These are phyloP conservation scores for Rubia occidens DNA, from an alignment of 305 asterid genomes.

Conservation along the genomic window DNA sequence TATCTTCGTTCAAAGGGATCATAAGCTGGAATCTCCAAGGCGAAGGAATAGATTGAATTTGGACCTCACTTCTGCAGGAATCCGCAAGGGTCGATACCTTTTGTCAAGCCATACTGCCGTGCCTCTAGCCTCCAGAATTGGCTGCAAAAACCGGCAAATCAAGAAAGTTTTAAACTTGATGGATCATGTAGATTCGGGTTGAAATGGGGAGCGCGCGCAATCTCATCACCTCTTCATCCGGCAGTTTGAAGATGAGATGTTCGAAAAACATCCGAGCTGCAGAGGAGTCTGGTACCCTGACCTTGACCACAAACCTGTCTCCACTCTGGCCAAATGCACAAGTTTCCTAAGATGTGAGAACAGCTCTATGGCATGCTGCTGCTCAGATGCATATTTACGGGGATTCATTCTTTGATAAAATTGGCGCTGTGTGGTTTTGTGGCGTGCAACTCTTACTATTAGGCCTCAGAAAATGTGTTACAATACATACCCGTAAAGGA, in stretches of 20 bases:
- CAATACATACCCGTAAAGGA: conserved; percentile 61
- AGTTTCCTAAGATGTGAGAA: not conserved
- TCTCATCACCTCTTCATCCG: conserved; percentile 29
- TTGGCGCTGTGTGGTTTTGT: too few species aligned
- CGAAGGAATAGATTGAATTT: conserved; percentile 56
- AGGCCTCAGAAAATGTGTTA: not conserved
- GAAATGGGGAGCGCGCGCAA: not conserved
- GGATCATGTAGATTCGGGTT: not conserved
- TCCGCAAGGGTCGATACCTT: conserved; percentile 72
- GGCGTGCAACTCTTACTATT: too few species aligned
- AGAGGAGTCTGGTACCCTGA: conserved; percentile 26
- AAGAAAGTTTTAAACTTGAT: not conserved
- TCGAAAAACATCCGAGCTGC: conserved; percentile 35
- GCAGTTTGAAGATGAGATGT: conserved; percentile 36
- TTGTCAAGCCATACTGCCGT: conserved; percentile 86
- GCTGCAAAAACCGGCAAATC: conserved; percentile 32
- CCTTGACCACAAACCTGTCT: conserved; percentile 36
- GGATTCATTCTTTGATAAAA: too few species aligned
- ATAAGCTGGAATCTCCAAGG: conserved; percentile 34
- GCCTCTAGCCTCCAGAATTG: conserved; percentile 69
- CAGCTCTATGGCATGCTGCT: too few species aligned
- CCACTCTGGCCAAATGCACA: conserved; percentile 28
- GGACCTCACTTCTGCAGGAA: conserved; percentile 60
- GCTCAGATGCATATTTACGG: too few species aligned
- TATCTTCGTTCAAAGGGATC: not conserved